phyloP scores from a whole-genome alignment of 768 basidiomycete species.

The Suillus plorans region DNA sequence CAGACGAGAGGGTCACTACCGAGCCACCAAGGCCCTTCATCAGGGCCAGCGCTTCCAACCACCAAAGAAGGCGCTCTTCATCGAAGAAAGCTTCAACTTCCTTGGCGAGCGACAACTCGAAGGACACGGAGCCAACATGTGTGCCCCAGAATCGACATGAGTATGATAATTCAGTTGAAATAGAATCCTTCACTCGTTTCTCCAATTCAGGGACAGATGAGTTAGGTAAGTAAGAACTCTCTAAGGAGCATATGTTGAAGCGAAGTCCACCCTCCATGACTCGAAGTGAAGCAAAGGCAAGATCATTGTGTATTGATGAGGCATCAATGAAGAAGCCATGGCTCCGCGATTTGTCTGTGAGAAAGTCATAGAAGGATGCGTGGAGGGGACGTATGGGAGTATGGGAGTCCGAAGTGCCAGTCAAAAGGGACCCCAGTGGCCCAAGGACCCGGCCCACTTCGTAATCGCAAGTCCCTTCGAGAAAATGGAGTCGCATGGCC shows the following conservation, averaged over 20 bases:
- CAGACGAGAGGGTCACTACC: neutral
- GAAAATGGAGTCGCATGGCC: neutral
- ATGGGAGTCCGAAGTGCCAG: neutral
- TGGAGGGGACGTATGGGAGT: slow-evolving; percentile 19
- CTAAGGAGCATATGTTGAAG: slow-evolving; percentile 9
- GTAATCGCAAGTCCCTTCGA: no score
- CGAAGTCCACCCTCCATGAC: slow-evolving; percentile 26
- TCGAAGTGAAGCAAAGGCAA: slow-evolving; percentile 22
- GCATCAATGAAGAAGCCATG: slow-evolving; percentile 12
- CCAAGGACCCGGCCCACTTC: neutral
- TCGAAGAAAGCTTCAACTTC: slow-evolving; percentile 23
- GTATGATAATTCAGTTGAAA: slow-evolving; percentile 28
- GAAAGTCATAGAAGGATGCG: slow-evolving; percentile 28
- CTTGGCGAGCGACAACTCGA: slow-evolving; percentile 1
- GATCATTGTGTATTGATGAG: neutral
- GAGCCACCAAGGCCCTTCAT: slow-evolving; percentile 11
- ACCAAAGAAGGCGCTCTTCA: slow-evolving; percentile 3
- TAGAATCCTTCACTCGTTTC: slow-evolving; percentile 14
- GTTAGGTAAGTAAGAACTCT: slow-evolving; percentile 27
- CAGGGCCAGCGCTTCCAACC: slow-evolving; percentile 7
- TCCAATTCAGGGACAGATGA: slow-evolving; percentile 16
- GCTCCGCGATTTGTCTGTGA: slow-evolving; percentile 14
- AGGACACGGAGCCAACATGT: slow-evolving; percentile 21
- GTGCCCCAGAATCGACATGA: slow-evolving; percentile 32
- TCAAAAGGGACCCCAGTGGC: slow-evolving; percentile 6